Base-by-base conservation (phyloP, 345 rosid species). In the Corymbia maculata region DNA sequence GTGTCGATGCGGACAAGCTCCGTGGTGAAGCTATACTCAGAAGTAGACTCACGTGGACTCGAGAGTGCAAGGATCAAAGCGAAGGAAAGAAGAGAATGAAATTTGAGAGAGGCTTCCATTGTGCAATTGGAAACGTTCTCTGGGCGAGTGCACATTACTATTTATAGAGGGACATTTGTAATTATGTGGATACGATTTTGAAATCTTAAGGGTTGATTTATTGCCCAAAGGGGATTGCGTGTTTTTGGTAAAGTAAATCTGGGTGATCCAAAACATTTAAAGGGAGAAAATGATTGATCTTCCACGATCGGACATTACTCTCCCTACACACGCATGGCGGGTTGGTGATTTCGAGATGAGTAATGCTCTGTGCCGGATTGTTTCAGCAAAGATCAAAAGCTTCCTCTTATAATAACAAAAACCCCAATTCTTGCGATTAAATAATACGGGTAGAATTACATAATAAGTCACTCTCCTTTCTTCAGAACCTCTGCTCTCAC, bases 1-100 rank as follows among this genome's bases (percentile, higher is more conserved):
- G 92, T 91, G 90, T 91, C 91, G 0, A 91, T 85, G 75, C 85
- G 92, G 87, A 92, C 88, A 36, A 92, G 86, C 17, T 89, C 92
- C 10, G 91, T 45, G 16, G 89, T 88, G 42, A 92, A 89, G 10
- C 90, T 88, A 28, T 87, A 84, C 9, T 86, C 70, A 36, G 85
- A 22, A 61, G 90, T 87, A 64, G 75, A 64, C 14, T n/a, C 42
- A n/a, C 75, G 14, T n/a, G 2, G 36, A n/a, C n/a, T 52, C 24
- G 86, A 22, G 86, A 11, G n/a, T 26, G 86, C 51, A 47, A 52
- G 53, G 51, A 30, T 52, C 51, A 85, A 28, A n/a, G 52, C 32
- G 30, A 50, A 85, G 52, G 32, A 51, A 52, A 85, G 55, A 85
- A 49, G 86, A 85, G 52, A 51, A 32, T 26, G 53, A 28, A 26